Percentiles rank a stretch among this genome's conserved stretches.
These are phyloP conservation scores for Clonostachys byssicola DNA, from an alignment of 2,329 filamentous ascomycete genomes.

Conservation along the genomic window DNA sequence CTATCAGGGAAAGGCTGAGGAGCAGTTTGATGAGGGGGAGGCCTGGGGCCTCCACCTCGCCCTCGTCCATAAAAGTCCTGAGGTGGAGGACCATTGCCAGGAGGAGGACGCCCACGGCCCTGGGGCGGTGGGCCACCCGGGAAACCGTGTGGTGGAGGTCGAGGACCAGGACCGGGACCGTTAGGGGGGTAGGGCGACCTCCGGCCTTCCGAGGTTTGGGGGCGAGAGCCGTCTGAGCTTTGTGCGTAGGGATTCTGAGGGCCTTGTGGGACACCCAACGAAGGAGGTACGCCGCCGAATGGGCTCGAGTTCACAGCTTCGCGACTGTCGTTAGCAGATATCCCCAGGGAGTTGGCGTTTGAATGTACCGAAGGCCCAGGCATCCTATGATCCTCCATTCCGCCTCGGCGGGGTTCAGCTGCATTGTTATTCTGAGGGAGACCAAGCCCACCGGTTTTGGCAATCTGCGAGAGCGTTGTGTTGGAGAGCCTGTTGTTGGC, in stretches of 20 bases:
- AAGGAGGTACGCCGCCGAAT: conserved; percentile 26
- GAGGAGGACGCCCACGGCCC: background rate
- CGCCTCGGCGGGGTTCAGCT: conserved; percentile 22
- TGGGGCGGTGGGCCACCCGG: conserved; percentile 1
- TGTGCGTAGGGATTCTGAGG: conserved; percentile 21
- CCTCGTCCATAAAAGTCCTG: conserved; percentile 1
- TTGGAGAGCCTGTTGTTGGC: conserved; percentile 82
- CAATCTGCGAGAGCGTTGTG: conserved; percentile 76
- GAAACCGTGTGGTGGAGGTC: conserved; percentile 4
- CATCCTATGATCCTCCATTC: conserved; percentile 22
- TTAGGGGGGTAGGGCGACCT: conserved; percentile 18
- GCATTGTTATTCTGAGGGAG: conserved; percentile 13
- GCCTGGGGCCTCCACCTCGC: conserved; percentile 18
- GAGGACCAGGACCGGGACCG: conserved; percentile 8
- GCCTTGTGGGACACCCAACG: conserved; percentile 29
- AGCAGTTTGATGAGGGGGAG: conserved; percentile 12
- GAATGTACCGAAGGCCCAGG: conserved; percentile 44
- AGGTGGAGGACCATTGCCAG: conserved; percentile 5
- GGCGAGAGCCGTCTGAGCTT: conserved; percentile 19
- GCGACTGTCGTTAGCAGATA: conserved; percentile 48
- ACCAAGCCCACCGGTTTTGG: conserved; percentile 56
- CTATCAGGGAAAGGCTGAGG: conserved; percentile 17
- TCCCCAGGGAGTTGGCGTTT: conserved; percentile 44
- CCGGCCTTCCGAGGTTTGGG: conserved; percentile 22
- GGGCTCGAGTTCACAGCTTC: conserved; percentile 40